Base-by-base conservation (phyloP, 495 filamentous ascomycete species). In the Xylaria castorea region DNA sequence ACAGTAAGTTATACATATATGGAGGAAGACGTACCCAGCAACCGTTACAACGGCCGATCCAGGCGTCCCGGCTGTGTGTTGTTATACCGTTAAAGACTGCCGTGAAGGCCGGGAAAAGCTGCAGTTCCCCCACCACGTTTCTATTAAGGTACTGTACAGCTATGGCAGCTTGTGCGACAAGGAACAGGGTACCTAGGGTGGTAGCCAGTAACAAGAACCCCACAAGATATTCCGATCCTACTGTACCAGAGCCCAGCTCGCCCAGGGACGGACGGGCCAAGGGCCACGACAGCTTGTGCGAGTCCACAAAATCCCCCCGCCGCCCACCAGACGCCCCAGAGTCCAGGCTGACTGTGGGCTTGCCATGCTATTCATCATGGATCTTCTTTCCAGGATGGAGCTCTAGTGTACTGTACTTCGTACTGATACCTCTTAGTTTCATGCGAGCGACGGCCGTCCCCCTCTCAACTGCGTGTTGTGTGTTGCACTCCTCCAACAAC, bases 271-370 rank as follows among this genome's bases (percentile, higher is more conserved):
- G 7, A 14, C 30, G 38, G 48, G 40, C 62, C 46, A 53, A n/a
- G 64, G 64, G 64, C 66, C 53, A 58, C 53, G 66, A 68, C 66
- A 58, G 27, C 66, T 51, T 68, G 66, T 50, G 30, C 2, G 60
- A 65, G 46, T 66, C 70, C 70, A 66, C 70, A 71, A 71, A 71
- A 64, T 4, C 42, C 67, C 67, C 70, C 70, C 70, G 70, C 70
- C 50, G 61, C 70, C 62, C 69, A 57, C 60, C 57, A 36, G 22
- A 25, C 22, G 44, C 60, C 48, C 70, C 36, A 53, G 61, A 42
- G 69, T 60, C 69, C 34, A 55, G 27, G 55, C 67, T 70, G 40
- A 62, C 62, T 48, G 70, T 46, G 63, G 70, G 61, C 38, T 65
- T 22, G 9, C 38, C 36, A 44, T 30, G 38, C 61, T 64, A 30